These are phyloP conservation scores for Elsinoe batatas DNA, from an alignment of 2,329 filamentous ascomycete species.

Conservation along the genomic window DNA sequence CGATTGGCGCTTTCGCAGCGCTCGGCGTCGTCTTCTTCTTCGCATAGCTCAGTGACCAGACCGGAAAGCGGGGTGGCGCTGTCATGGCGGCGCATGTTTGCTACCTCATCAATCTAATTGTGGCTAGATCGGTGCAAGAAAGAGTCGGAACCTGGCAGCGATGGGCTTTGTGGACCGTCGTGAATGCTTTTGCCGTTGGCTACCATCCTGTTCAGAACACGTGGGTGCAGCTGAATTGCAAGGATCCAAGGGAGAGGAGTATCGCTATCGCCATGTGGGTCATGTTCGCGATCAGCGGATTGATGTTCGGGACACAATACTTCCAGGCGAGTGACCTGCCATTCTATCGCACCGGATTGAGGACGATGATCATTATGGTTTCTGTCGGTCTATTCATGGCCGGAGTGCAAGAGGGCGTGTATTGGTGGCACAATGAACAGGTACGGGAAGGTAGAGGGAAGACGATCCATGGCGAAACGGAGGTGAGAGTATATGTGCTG, in stretches of 20 bases:
- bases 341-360: slow-evolving; percentile 22
- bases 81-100: slow-evolving; percentile 38
- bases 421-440: not conserved
- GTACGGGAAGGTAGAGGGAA: not conserved
- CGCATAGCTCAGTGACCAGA: slow-evolving; percentile 40
- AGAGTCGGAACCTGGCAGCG: slow-evolving; percentile 40
- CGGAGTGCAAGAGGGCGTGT: not conserved
- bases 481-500: not conserved
- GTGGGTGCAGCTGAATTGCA: slow-evolving; percentile 45
- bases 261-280: slow-evolving; percentile 44
- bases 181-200: slow-evolving; percentile 43
- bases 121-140: slow-evolving; percentile 33
- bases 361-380: slow-evolving; percentile 4
- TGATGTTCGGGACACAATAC: slow-evolving; percentile 45
- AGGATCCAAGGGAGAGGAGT: slow-evolving; percentile 37
- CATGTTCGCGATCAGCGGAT: slow-evolving; percentile 42
- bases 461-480: not conserved
- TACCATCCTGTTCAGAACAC: slow-evolving; percentile 47
- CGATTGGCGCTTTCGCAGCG: slow-evolving; percentile 33
- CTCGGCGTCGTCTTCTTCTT: slow-evolving; percentile 41
- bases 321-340: slow-evolving; percentile 37
- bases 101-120: slow-evolving; percentile 38
- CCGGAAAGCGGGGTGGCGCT: slow-evolving; percentile 34
- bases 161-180: slow-evolving; percentile 43
- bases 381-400: not conserved